A percentile compares a stretch with the other conserved stretches of the same genome.
phyloP scores from a whole-genome alignment of 257 asterid species.

The Leonotis leonurus region DNA sequence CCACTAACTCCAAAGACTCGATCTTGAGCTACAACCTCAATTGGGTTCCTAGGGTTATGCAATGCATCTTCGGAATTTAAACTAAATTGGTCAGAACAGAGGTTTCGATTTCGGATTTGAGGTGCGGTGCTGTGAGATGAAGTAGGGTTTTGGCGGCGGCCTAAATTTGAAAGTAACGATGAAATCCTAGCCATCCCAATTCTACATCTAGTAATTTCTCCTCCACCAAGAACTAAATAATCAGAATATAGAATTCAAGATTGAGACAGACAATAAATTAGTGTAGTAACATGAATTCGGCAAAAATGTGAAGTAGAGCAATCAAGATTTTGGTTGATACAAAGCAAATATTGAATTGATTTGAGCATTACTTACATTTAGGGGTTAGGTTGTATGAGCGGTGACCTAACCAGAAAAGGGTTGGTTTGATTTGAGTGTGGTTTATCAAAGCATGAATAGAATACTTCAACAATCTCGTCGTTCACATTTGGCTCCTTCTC shows the following conservation, averaged over 20 bases:
- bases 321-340: no score
- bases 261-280: no score
- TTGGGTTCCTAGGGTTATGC: slow-evolving; percentile 20
- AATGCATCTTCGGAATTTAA: slow-evolving; percentile 17
- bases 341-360: no score
- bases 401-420: no score
- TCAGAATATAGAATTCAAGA: neutral
- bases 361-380: no score
- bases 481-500: no score
- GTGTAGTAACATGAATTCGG: no score
- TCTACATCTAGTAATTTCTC: slow-evolving; percentile 7
- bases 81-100: slow-evolving; percentile 22
- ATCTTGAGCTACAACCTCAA: slow-evolving; percentile 21
- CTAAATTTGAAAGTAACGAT: slow-evolving; percentile 26
- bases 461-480: no score
- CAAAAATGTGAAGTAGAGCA: no score
- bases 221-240: neutral
- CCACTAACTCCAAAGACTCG: slow-evolving; percentile 13
- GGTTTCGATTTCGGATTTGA: slow-evolving; percentile 31
- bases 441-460: no score
- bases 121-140: slow-evolving; percentile 10
- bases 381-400: no score
- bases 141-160: slow-evolving; percentile 38
- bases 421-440: no score
- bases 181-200: slow-evolving; percentile 42